A percentile compares a stretch with the other conserved stretches of the same genome.
Evolutionary conservation across 371 early-diverging fungal genomes (phyloP).

Genomic region (Mucor racemosus): DNA sequence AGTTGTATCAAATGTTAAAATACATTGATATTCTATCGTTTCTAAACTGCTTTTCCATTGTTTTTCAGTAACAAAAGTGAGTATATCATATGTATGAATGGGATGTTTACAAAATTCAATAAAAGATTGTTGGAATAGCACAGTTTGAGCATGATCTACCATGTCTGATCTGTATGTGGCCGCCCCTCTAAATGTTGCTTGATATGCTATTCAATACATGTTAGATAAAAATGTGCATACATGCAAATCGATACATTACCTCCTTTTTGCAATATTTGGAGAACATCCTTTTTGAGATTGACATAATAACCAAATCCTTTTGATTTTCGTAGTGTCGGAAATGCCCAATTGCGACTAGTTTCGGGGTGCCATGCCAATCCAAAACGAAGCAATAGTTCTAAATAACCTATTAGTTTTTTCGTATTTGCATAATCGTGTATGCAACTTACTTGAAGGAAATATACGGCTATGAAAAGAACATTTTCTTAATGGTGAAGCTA

Average conservation of each 20-base stretch:
- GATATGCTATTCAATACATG: conserved; percentile 8
- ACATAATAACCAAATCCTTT: conserved; percentile 29
- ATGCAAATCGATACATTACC: neutral
- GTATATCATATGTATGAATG: neutral
- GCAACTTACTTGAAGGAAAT: conserved; percentile 26
- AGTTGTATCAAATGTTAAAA: conserved; percentile 12
- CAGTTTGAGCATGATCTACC: conserved; percentile 12
- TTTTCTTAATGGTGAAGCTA: conserved; percentile 27
- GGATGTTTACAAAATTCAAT: conserved; percentile 10
- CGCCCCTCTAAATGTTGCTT: conserved; percentile 12
- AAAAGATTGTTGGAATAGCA: conserved; percentile 11
- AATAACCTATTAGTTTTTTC: neutral
- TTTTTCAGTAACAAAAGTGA: neutral
- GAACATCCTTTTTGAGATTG: conserved; percentile 7
- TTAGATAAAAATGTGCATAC: neutral
- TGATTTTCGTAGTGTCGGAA: conserved; percentile 8
- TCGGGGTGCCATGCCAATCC: conserved; percentile 26
- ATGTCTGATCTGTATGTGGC: conserved; percentile 27
- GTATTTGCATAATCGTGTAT: neutral
- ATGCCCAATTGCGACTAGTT: conserved; percentile 27
- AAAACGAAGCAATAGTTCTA: conserved; percentile 30
- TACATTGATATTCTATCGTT: conserved; percentile 24
- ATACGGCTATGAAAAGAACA: conserved; percentile 20
- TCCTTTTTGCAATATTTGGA: conserved; percentile 14
- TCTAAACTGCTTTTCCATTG: conserved; percentile 1